A percentile compares a stretch with the other conserved stretches of the same genome.
Conservation (phyloP, 768 basidiomycete genomes). For the Amanita molliuscula region DNA sequence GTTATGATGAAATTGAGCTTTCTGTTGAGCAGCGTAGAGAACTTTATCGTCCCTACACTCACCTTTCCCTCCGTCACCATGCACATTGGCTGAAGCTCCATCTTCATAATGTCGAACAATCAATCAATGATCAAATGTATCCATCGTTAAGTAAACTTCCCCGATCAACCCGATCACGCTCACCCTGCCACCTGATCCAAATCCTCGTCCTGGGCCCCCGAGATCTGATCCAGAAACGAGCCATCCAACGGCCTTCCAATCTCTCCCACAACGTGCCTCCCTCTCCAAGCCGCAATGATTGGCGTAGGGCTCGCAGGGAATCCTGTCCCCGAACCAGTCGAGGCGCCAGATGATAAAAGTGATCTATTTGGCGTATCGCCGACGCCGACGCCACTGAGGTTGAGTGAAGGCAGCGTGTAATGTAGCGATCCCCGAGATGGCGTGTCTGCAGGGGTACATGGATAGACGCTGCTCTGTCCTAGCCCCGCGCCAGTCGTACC, state of each 20-base stretch:
- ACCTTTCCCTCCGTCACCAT: no score
- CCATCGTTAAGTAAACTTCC: no score
- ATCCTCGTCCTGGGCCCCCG: constrained; percentile 13
- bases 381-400: background rate
- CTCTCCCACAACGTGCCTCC: constrained; percentile 24
- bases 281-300: constrained; percentile 31
- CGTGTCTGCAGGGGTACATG: constrained; percentile 32
- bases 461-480: constrained; percentile 8
- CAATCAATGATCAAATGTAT: no score
- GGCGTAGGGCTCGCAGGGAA: constrained; percentile 30
- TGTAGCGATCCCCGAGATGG: constrained; percentile 26
- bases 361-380: constrained; percentile 8
- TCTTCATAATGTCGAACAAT: no score
- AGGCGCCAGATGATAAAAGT: constrained; percentile 19
- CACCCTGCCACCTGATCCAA: constrained; percentile 1
- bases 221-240: constrained; percentile 22
- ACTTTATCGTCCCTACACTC: no score
- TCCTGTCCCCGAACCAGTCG: constrained; percentile 21
- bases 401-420: constrained; percentile 7
- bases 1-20: no score
- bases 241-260: constrained; percentile 32
- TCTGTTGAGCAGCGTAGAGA: no score
- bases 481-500: background rate
- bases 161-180: background rate
- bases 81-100: no score